Conservation (phyloP, 176 grass and related monocot species). For the Zoysia japonica region DNA sequence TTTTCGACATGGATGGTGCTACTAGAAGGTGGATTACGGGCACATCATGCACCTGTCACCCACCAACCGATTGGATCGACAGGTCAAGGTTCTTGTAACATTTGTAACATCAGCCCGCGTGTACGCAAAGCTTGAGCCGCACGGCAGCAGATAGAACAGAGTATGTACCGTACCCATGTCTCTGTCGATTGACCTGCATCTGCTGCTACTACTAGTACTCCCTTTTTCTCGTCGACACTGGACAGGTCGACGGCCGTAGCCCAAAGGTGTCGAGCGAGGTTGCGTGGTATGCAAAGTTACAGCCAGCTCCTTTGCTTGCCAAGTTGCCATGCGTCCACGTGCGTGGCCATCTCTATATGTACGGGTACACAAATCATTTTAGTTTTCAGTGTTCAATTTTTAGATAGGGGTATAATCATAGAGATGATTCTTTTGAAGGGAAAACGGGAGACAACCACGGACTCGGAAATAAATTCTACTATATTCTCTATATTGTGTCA, state of each 20-base stretch:
- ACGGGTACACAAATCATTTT: not conserved
- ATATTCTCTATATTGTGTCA: not conserved
- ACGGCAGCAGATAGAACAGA: not conserved
- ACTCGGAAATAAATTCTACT: not conserved
- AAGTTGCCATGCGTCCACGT: constrained; percentile 25
- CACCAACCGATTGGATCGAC: not conserved
- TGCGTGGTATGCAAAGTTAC: constrained; percentile 35
- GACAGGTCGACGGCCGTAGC: not conserved
- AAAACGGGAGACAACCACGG: not conserved
- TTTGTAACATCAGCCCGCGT: not conserved
- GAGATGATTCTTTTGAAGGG: no score
- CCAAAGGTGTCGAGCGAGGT: not conserved
- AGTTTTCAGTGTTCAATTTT: not conserved
- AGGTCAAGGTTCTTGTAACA: not conserved
- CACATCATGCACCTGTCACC: not conserved
- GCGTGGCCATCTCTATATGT: not conserved
- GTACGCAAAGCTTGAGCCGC: not conserved
- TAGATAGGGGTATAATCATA: not conserved
- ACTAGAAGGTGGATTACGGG: no score
- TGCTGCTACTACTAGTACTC: not conserved
- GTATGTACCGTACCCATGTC: not conserved
- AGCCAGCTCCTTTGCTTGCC: constrained; percentile 41
- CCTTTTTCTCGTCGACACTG: not conserved
- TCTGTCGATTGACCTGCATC: constrained; percentile 28
- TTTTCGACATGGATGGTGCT: not conserved